Evolutionary conservation across 306 rosid species (phyloP).

Genomic region (Cicer arietinum): DNA sequence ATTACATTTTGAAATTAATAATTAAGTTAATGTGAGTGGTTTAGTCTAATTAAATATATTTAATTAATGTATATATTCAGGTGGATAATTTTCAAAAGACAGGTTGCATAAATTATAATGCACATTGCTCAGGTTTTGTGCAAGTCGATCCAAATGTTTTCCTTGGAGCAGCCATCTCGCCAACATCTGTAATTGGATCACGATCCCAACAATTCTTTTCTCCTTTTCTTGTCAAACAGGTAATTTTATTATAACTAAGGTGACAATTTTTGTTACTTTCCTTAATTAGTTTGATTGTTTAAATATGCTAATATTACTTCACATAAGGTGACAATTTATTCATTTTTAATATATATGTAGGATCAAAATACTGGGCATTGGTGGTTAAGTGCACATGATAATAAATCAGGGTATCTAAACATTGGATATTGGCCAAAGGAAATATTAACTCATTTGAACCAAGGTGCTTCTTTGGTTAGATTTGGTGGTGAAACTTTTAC

Average conservation of each 20-base stretch:
- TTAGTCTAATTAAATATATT: neutral
- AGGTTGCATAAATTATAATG: neutral
- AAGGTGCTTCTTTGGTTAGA: neutral
- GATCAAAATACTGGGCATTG: neutral
- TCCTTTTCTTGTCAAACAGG: neutral
- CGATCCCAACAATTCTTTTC: no score
- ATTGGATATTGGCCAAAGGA: conserved; percentile 30
- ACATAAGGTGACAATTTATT: no score
- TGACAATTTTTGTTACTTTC: no score
- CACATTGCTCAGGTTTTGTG: neutral
- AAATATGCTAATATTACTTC: no score
- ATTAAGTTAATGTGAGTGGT: no score
- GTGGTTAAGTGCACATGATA: neutral
- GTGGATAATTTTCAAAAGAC: neutral
- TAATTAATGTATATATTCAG: neutral
- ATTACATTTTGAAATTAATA: neutral
- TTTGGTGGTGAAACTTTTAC: conserved; percentile 21
- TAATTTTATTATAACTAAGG: no score
- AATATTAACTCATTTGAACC: neutral
- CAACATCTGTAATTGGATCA: neutral
- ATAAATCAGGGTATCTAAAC: no score
- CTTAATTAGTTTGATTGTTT: no score
- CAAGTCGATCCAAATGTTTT: neutral
- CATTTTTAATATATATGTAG: neutral
- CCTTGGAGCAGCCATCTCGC: neutral